Evolutionary conservation across 164 flowering plant species (phyloP), one percentile per base, ranked within the genome.

Genomic region (Magnolia officinalis): DNA sequence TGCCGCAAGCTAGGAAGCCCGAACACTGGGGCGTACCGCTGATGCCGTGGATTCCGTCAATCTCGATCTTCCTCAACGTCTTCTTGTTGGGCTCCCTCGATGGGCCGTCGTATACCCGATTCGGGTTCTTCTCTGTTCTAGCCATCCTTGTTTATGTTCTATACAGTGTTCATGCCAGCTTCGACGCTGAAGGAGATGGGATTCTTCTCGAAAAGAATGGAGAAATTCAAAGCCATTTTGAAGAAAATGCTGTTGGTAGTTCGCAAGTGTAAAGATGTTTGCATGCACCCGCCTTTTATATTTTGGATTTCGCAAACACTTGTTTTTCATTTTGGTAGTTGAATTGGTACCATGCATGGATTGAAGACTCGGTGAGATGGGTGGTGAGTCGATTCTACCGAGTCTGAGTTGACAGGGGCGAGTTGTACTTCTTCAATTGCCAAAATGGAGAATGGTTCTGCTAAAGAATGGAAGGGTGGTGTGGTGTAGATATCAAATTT

Each of bases 1-100:
- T 91, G 6, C 88, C 91, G 0, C 96, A 92, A 75, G 90, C 89
- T 8, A 79, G 88, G 6, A 89, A 88, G 67, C 98, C 98, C 2
- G 92, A 90, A 82, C 87, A 84, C 61, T 96, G 98, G 98, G 95
- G 94, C 2, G 95, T 94, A 29, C 99, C 98, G 0, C 67, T 90
- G 59, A 94, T 94, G 99, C 99, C 99, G 9, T 94, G 96, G 97
- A 76, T 91, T 7, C 98, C 99, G 4, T 85, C 89, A 8, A 51
- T 84, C 2, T 91, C 97, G 3, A 89, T 94, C 72, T 92, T 91
- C 78, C 82, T 96, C 73, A 94, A 94, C 79, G 81, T 96, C 49
- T 96, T 96, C 83, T 73, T 96, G 86, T 66, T 96, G 81, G 98
- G 96, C 24, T 80, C 91, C 5, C 86, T 92, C 1, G 91, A 92